A percentile compares a stretch with the other conserved stretches of the same genome.
Evolutionary conservation across 2,329 filamentous ascomycete species (phyloP).

Genomic region (Diplodia scrobiculata): DNA sequence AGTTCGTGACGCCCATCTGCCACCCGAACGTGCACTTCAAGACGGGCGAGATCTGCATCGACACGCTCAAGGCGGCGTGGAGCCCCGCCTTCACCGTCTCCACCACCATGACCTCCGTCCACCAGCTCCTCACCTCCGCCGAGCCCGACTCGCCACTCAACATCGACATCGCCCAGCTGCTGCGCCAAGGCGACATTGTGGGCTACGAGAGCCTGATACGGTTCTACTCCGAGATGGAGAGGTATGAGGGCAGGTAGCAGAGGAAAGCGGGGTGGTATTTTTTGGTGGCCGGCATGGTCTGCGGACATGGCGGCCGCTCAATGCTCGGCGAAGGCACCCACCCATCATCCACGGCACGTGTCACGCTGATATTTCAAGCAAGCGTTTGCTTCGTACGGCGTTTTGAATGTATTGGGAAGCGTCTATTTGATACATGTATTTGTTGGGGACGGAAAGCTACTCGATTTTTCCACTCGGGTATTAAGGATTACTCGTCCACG

Average conservation of each 20-base stretch:
- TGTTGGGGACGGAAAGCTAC: not conserved
- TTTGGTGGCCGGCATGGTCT: not conserved
- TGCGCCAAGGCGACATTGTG: conserved; percentile 67
- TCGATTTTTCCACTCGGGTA: conserved; percentile 1
- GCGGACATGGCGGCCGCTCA: not conserved
- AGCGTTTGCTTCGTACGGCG: not conserved
- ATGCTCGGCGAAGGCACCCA: too few relatives aligned
- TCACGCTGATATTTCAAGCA: not conserved
- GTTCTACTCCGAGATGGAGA: conserved; percentile 65
- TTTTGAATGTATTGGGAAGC: not conserved
- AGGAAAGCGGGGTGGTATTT: not conserved
- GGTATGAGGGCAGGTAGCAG: conserved; percentile 38
- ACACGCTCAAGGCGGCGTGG: conserved; percentile 77
- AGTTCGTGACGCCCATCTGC: conserved; percentile 80
- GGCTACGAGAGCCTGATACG: conserved; percentile 71
- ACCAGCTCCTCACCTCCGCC: conserved; percentile 68
- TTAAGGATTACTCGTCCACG: not conserved
- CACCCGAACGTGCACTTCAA: conserved; percentile 76
- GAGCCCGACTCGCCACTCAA: conserved; percentile 76
- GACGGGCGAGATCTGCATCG: conserved; percentile 91
- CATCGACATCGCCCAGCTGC: conserved; percentile 72
- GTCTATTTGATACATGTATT: not conserved
- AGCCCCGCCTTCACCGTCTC: conserved; percentile 81
- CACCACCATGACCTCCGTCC: conserved; percentile 70
- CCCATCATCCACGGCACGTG: not conserved